Base-by-base conservation (phyloP, 2,329 filamentous ascomycete species). In the Lecanicillium sp. region DNA sequence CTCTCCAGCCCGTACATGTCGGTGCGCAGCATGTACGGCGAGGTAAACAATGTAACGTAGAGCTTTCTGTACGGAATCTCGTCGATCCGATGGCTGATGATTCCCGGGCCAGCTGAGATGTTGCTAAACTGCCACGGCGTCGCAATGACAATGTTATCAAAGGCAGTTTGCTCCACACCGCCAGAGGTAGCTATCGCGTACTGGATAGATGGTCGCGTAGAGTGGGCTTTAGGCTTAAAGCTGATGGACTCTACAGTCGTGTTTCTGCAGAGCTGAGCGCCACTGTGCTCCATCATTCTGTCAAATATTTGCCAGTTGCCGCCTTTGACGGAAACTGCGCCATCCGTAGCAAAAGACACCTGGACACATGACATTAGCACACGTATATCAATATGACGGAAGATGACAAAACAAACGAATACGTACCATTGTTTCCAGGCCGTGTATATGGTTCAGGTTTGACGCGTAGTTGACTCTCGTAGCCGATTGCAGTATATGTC, bases 291-390 rank as follows among this genome's bases (percentile, higher is more conserved):
- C 2, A 90, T 65, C 83, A 95, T 94, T 32, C 71, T 65, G n/a
- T 81, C 73, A 54, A 98, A 98, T 39, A 98, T 95, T 51, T 78
- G 80, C 88, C 89, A 96, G 58, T 96, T 98, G 2, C 92, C 92
- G 6, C 88, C 88, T 12, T 75, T 61, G 1, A 96, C 74, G 14
- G 83, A 70, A 56, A 88, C 77, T 1, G 89, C 86, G 6, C 87
- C 88, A 37, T 90, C 82, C 0, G 88, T 84, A 3, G 89, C 85
- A 78, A 96, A 86, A 31, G 88, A 90, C 3, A 94, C 22, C 22
- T 25, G 22, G 11, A 11, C 7, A 11, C 22, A 83, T 66, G 69
- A 22, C 3, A 34, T 19, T 5, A 6, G 4, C n/a, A n/a, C n/a
- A n/a, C n/a, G n/a, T n/a, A n/a, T n/a, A n/a, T n/a, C n/a, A n/a